Base-by-base conservation (phyloP, 2,329 filamentous ascomycete species). In the Claviceps quebecensis region DNA sequence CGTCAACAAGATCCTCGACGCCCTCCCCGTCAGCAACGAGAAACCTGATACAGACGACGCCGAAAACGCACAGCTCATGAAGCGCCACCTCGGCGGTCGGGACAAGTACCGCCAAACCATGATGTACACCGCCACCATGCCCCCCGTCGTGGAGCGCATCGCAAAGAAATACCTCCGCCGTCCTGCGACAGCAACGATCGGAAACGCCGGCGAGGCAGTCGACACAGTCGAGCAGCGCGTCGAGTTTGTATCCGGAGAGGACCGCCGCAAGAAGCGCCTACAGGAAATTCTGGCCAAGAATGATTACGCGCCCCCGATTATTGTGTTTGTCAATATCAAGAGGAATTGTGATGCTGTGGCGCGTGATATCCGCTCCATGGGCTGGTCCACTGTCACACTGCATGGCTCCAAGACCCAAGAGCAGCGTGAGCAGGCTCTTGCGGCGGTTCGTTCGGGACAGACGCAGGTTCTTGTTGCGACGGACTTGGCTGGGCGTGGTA, bases 111-210 rank as follows among this genome's bases (percentile, higher is more conserved):
- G 93, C 53, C 91, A 98, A 68, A 98, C 93, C 0, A 98, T 98
- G 93, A 98, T 98, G 93, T 98, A 97, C 80, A 97, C 93, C 57
- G 93, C 93, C 50, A 98, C 93, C 29, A 98, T 98, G 93, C 90
- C 93, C 1, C 72, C 86, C 0, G 81, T 86, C 0, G 87, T 98
- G 16, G 93, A 98, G 65, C 86, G 87, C 56, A 97, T 98, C 56
- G 93, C 93, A n/a, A 85, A 90, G 60, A 95, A 95, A 65, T 98
- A 98, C 64, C 80, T 97, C 16, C 86, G 91, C 1, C 81, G 93
- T 13, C 93, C 93, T 0, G 93, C 93, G 19, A 93, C 90, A 48
- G 89, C 96, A 40, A 95, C 86, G 0, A 97, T 98, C 56, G 93
- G 93, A 56, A 95, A 94, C 61, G 81, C 83, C 1, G 93, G 93